Percentiles rank a stretch among this genome's conserved stretches.
phyloP scores from a whole-genome alignment of 1,284 basidiomycete genomes.

The Peniophora sp. region DNA sequence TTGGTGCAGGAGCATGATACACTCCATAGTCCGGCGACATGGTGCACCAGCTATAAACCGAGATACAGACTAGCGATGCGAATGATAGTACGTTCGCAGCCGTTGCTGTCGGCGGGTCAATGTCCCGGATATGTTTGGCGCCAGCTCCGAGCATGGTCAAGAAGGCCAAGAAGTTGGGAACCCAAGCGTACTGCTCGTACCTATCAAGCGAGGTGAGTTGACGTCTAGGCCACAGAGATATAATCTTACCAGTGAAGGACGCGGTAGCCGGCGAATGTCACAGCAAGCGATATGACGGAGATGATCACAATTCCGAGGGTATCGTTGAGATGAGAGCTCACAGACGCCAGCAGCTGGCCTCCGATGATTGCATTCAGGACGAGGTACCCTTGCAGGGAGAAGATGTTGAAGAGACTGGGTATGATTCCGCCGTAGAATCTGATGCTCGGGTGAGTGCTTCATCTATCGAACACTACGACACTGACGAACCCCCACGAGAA shows the following conservation, averaged over 20 bases:
- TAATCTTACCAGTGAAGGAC: constrained; percentile 50
- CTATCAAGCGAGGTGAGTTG: constrained; percentile 12
- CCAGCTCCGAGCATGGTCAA: constrained; percentile 58
- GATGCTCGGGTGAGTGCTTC: background rate
- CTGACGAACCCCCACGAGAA: constrained; percentile 42
- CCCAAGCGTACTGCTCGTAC: constrained; percentile 57
- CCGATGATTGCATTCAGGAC: constrained; percentile 71
- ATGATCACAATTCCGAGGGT: constrained; percentile 76
- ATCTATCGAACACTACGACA: background rate
- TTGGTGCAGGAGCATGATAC: constrained; percentile 44
- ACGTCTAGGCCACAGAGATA: background rate
- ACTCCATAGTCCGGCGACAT: constrained; percentile 54
- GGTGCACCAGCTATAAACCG: constrained; percentile 44
- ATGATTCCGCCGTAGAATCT: constrained; percentile 59
- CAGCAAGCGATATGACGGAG: constrained; percentile 53
- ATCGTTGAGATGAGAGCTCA: constrained; percentile 39
- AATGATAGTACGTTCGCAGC: constrained; percentile 24
- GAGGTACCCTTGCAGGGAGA: constrained; percentile 60
- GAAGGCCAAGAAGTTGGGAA: constrained; percentile 61
- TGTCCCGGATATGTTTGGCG: constrained; percentile 33
- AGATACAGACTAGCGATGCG: constrained; percentile 31
- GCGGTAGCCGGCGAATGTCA: constrained; percentile 57
- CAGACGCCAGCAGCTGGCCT: constrained; percentile 62
- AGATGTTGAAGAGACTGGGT: constrained; percentile 57
- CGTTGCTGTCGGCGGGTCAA: constrained; percentile 15